phyloP scores from a whole-genome alignment of 2,329 filamentous ascomycete species.

The Aspergillus awamori region DNA sequence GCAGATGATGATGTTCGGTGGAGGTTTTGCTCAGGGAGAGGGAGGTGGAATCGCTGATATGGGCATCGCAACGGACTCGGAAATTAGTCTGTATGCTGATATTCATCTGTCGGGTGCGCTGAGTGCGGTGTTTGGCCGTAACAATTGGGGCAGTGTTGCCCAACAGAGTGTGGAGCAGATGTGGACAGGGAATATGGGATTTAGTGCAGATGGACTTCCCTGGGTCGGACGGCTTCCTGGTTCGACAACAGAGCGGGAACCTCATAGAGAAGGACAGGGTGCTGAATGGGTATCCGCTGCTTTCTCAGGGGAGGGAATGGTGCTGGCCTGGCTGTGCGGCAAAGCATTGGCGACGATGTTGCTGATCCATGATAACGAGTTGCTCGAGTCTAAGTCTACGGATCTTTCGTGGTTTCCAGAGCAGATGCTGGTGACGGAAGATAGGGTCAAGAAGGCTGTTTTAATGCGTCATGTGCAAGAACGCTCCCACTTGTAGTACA shows the following conservation, averaged over 20 bases:
- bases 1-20: constrained; percentile 59
- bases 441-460: constrained; percentile 23
- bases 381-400: neutral
- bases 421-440: constrained; percentile 31
- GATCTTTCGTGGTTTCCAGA: constrained; percentile 35
- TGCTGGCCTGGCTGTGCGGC: constrained; percentile 35
- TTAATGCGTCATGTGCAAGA: constrained; percentile 11
- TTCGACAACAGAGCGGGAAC: constrained; percentile 17
- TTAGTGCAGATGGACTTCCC: constrained; percentile 53
- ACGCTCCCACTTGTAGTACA: neutral
- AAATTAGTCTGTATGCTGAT: constrained; percentile 28
- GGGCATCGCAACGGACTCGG: constrained; percentile 53
- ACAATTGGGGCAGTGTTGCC: constrained; percentile 26
- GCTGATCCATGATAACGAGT: constrained; percentile 19
- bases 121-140: constrained; percentile 28
- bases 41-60: constrained; percentile 51
- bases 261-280: neutral
- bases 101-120: constrained; percentile 32
- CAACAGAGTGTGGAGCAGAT: constrained; percentile 28
- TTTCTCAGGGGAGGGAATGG: constrained; percentile 38
- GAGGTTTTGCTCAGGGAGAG: constrained; percentile 52
- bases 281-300: constrained; percentile 34
- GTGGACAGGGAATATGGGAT: constrained; percentile 52
- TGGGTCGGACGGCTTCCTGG: constrained; percentile 52
- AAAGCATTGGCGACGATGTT: constrained; percentile 32